Percentiles rank a stretch among this genome's conserved stretches.
phyloP scores from a whole-genome alignment of 1,284 basidiomycete genomes.

The Thelephora terrestris region DNA sequence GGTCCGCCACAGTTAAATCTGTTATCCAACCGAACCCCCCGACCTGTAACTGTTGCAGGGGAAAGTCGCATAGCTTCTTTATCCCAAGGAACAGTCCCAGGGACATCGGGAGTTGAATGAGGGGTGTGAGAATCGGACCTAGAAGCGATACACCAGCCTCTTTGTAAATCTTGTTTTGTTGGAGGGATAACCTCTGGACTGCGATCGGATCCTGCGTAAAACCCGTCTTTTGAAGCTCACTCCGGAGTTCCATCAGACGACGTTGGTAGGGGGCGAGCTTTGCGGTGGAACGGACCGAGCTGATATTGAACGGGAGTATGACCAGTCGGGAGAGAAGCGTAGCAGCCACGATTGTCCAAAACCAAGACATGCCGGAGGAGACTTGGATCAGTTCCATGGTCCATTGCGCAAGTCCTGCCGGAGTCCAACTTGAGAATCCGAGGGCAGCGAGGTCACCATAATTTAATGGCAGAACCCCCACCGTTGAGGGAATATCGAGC shows the following conservation, averaged over 20 bases:
- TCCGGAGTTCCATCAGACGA: constrained; percentile 23
- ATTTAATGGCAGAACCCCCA: constrained; percentile 36
- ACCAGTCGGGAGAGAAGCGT: constrained; percentile 60
- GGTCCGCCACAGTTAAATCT: constrained; percentile 74
- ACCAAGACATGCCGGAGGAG: constrained; percentile 74
- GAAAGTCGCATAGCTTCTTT: constrained; percentile 60
- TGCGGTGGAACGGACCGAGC: constrained; percentile 56
- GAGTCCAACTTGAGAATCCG: constrained; percentile 60
- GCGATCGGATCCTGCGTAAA: constrained; percentile 38
- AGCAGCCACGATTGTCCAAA: constrained; percentile 70
- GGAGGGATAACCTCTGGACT: constrained; percentile 43
- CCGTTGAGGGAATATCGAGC: neutral
- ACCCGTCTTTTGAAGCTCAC: constrained; percentile 19
- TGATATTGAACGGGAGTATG: constrained; percentile 64
- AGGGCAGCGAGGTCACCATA: constrained; percentile 74
- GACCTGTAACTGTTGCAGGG: constrained; percentile 62
- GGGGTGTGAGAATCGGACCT: constrained; percentile 46
- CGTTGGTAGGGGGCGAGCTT: constrained; percentile 56
- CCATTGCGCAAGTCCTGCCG: constrained; percentile 28
- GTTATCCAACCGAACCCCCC: constrained; percentile 74
- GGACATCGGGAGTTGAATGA: constrained; percentile 74
- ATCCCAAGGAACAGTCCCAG: constrained; percentile 84
- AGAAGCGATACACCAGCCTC: constrained; percentile 63
- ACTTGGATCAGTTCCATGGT: constrained; percentile 68
- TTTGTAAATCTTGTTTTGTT: constrained; percentile 55